Base-by-base conservation (phyloP, 2,329 filamentous ascomycete species). In the Didymosphaeria variabile region DNA sequence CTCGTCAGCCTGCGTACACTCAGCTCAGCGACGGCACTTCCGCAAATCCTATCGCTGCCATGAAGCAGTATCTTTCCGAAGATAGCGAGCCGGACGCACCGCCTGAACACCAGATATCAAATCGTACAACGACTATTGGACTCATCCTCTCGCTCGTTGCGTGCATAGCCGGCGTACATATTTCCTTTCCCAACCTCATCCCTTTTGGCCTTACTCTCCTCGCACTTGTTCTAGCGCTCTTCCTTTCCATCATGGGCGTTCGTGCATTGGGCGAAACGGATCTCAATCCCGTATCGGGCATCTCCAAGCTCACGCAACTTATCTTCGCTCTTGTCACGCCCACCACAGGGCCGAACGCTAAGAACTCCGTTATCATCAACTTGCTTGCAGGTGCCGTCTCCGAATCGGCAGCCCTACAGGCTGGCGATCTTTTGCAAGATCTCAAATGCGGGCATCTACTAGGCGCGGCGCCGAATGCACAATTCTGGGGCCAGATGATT, bases 401-500 rank as follows among this genome's bases (percentile, higher is more conserved):
- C 12, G 91, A 94, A 77, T 88, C 90, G 4, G 91, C 95, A 5
- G 95, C 95, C 3, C 83, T 98, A 5, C 95, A 99, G 81, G 94
- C 95, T 2, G 95, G 95, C 9, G 95, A 99, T 77, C 87, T 99
- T 58, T 92, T 99, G 86, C 95, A 99, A 76, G 95, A 99, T 75
- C 86, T 99, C 32, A 99, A 99, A 78, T 97, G 95, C 0, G 95
- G 95, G 0, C 94, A 99, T 77, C 82, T 99, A 0, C 86, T 99
- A 0, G 94, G 94, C 12, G 95, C 95, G 0, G 91, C 93, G 3
- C 95, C 95, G 0, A 95, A 91, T 69, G 95, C 95, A 0, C 95
- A 99, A 72, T 99, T 99, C 76, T 97, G 92, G 85, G 95, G 95
- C 0, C 95, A 99, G 75, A 87, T 98, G 21, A 94, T 99, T 56